phyloP scores from a whole-genome alignment of 805 yeast species.

The Torulaspora indica region DNA sequence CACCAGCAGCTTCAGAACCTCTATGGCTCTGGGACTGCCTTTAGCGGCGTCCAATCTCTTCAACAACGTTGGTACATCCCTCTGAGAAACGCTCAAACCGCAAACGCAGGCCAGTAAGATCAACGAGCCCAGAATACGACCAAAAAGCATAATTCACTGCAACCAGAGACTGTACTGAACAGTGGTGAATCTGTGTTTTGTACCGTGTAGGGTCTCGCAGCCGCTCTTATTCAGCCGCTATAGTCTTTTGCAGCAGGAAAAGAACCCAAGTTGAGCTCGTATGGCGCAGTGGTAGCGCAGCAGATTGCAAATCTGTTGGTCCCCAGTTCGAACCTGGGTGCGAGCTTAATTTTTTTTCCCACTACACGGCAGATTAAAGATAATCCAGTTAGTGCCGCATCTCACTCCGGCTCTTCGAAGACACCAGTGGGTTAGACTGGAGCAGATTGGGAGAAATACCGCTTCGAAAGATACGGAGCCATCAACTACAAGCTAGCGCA shows the following conservation, averaged over 20 bases:
- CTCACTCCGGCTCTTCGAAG: no score
- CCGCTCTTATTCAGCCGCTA: no score
- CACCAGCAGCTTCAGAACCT: constrained; percentile 4
- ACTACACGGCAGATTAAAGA: no score
- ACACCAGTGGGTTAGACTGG: no score
- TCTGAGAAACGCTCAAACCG: background rate
- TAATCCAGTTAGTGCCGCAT: no score
- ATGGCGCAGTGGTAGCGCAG: constrained; percentile 99
- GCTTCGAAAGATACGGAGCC: no score
- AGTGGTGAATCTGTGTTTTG: background rate
- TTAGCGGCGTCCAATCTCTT: constrained; percentile 9
- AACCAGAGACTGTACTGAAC: background rate
- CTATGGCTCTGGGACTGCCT: constrained; percentile 6
- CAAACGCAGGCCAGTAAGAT: background rate
- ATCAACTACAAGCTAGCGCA: no score
- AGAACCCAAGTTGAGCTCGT: no score
- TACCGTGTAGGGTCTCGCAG: background rate
- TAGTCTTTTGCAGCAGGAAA: no score
- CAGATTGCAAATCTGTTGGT: constrained; percentile 98
- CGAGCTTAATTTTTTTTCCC: constrained; percentile 51
- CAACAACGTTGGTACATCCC: background rate
- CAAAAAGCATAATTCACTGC: background rate
- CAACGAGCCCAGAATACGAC: background rate
- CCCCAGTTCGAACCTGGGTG: constrained; percentile 95
- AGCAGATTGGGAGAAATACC: no score